Evolutionary conservation across 306 rosid genomes (phyloP).

Genomic region (Inga oerstediana): DNA sequence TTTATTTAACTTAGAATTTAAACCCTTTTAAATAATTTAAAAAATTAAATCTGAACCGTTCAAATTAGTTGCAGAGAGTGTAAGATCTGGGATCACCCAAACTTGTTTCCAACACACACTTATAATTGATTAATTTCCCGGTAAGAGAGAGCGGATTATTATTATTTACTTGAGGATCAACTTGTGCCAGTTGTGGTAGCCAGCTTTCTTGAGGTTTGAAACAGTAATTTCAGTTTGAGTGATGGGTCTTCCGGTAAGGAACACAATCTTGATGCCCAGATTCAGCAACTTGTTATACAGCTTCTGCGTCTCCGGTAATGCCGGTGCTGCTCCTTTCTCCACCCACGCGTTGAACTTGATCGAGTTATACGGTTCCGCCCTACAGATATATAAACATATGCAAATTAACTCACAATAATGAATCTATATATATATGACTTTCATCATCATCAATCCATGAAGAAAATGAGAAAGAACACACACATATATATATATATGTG

Average conservation of each 20-base stretch:
- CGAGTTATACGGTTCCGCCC: slow-evolving; percentile 30
- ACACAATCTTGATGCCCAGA: slow-evolving; percentile 39
- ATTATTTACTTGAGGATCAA: neutral
- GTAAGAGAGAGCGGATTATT: neutral
- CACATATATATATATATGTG: too few relatives aligned
- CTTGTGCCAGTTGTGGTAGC: neutral
- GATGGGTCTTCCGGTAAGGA: slow-evolving; percentile 39
- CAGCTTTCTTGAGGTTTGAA: slow-evolving; percentile 20
- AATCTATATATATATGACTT: too few relatives aligned
- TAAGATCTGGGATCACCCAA: too few relatives aligned
- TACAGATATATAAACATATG: neutral
- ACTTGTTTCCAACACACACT: too few relatives aligned
- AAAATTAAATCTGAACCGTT: too few relatives aligned
- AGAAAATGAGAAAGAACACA: too few relatives aligned
- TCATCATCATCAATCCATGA: neutral
- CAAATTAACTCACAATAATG: too few relatives aligned
- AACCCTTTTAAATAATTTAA: too few relatives aligned
- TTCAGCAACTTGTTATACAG: slow-evolving; percentile 34
- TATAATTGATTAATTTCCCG: neutral
- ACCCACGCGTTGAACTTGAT: slow-evolving; percentile 33
- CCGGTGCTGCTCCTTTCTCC: slow-evolving; percentile 27
- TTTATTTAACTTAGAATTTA: too few relatives aligned
- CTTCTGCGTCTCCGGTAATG: slow-evolving; percentile 44
- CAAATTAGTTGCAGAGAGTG: too few relatives aligned
- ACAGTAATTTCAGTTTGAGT: neutral